These are phyloP conservation scores for Saturnispora halmiae DNA, from an alignment of 805 yeast genomes.

Conservation along the genomic window DNA sequence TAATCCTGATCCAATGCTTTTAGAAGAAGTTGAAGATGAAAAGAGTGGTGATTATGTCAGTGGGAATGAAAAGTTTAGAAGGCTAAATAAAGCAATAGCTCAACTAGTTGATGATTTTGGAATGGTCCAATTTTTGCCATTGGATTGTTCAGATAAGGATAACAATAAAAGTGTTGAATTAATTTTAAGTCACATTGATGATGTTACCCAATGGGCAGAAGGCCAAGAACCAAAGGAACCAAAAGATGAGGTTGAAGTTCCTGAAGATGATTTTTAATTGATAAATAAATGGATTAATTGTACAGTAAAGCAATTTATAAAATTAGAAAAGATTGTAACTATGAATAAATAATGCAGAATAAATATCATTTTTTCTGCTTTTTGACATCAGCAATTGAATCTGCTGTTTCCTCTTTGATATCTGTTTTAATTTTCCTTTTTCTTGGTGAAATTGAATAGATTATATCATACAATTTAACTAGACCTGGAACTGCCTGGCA, in stretches of 20 bases:
- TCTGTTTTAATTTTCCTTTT: conserved; percentile 9
- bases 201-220: conserved; percentile 96
- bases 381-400: background rate
- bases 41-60: conserved; percentile 24
- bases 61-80: conserved; percentile 50
- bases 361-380: conserved; percentile 1
- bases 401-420: conserved; percentile 5
- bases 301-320: conserved; percentile 1
- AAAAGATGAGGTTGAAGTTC: conserved; percentile 60
- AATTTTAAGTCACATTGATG: conserved; percentile 87
- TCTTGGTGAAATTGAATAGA: conserved; percentile 14
- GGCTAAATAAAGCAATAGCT: conserved; percentile 74
- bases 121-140: conserved; percentile 93
- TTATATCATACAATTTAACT: conserved; percentile 19
- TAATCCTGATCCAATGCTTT: conserved; percentile 82
- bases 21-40: conserved; percentile 35
- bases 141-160: conserved; percentile 54
- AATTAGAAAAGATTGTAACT: background rate
- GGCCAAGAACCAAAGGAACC: conserved; percentile 96
- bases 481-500: conserved; percentile 46
- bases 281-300: background rate
- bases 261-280: conserved; percentile 34
- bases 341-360: background rate
- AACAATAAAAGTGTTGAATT: conserved; percentile 67
- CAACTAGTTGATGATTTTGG: conserved; percentile 94